These are phyloP conservation scores for Nematodospora anomalae DNA, from an alignment of 1,139 yeast species.

Conservation along the genomic window DNA sequence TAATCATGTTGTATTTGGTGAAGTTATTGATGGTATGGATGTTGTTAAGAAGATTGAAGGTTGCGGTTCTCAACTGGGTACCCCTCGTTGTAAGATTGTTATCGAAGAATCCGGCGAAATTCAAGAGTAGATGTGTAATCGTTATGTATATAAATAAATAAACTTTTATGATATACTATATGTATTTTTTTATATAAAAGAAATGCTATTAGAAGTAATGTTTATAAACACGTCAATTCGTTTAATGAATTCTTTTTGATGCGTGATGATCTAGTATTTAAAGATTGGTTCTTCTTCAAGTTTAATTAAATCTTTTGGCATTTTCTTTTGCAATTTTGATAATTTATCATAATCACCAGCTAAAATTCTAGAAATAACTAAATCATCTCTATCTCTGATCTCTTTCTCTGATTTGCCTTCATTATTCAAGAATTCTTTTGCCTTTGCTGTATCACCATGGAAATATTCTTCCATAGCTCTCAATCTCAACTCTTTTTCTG, in stretches of 20 bases:
- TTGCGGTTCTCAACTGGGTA: slow-evolving; percentile 33
- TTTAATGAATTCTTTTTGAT: background rate
- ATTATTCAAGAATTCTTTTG: slow-evolving; percentile 54
- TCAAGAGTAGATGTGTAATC: slow-evolving; percentile 1
- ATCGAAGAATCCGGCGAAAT: slow-evolving; percentile 43
- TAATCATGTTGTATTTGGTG: slow-evolving; percentile 44
- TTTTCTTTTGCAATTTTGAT: slow-evolving; percentile 64
- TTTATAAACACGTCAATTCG: slow-evolving; percentile 2
- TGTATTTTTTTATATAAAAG: background rate
- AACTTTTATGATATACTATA: background rate
- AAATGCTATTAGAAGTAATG: background rate
- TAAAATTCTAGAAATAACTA: slow-evolving; percentile 78
- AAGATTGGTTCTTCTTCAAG: slow-evolving; percentile 35
- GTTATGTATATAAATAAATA: background rate
- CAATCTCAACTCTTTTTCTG: slow-evolving; percentile 76
- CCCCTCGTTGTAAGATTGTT: slow-evolving; percentile 28
- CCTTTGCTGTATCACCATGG: slow-evolving; percentile 63
- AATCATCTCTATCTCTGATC: slow-evolving; percentile 69
- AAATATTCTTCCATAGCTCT: slow-evolving; percentile 69
- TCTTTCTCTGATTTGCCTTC: slow-evolving; percentile 60
- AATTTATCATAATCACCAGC: slow-evolving; percentile 84
- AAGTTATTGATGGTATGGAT: slow-evolving; percentile 41
- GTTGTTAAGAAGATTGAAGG: slow-evolving; percentile 39
- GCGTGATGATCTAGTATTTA: slow-evolving; percentile 4
- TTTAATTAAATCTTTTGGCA: slow-evolving; percentile 40